Evolutionary conservation across 192 early-diverging fungal species (phyloP).

Genomic region (Gryganskiella cystojenkinii): DNA sequence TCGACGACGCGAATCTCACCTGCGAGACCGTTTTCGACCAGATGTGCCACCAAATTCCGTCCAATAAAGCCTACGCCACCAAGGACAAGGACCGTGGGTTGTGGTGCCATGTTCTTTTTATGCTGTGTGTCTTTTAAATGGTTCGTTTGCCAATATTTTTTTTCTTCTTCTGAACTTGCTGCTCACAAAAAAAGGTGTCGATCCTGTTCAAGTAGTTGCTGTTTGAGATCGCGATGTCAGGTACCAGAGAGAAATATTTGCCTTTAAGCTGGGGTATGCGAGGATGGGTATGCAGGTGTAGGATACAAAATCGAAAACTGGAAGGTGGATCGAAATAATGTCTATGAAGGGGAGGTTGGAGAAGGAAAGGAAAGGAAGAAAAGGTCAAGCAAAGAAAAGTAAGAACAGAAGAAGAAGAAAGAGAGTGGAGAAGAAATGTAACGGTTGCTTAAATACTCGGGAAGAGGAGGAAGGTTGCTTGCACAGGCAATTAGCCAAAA

Average conservation of each 20-base stretch:
- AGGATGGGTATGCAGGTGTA: not conserved
- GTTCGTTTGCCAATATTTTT: too few relatives aligned
- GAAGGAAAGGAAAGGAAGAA: not conserved
- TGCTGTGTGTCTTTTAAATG: too few relatives aligned
- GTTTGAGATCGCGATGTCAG: too few relatives aligned
- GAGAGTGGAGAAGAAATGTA: constrained; percentile 1
- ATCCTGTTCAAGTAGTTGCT: not conserved
- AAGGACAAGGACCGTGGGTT: constrained; percentile 76
- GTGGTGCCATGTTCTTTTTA: constrained; percentile 48
- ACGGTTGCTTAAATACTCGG: constrained; percentile 6
- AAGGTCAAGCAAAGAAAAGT: not conserved
- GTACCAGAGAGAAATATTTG: too few relatives aligned
- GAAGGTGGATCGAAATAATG: not conserved
- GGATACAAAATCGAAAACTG: not conserved
- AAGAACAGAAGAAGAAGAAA: not conserved
- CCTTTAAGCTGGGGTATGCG: too few relatives aligned
- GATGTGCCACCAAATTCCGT: constrained; percentile 76
- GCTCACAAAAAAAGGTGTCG: not conserved
- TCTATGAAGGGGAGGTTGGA: not conserved
- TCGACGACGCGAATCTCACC: constrained; percentile 78
- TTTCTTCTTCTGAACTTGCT: too few relatives aligned
- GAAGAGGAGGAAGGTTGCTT: too few relatives aligned
- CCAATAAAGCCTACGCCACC: constrained; percentile 92
- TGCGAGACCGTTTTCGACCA: constrained; percentile 77
- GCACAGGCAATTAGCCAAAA: not conserved